Percentiles rank a stretch among this genome's conserved stretches.
These are phyloP conservation scores for Chenopodium berlandieri DNA, from an alignment of 148 eudicot species.

Conservation along the genomic window DNA sequence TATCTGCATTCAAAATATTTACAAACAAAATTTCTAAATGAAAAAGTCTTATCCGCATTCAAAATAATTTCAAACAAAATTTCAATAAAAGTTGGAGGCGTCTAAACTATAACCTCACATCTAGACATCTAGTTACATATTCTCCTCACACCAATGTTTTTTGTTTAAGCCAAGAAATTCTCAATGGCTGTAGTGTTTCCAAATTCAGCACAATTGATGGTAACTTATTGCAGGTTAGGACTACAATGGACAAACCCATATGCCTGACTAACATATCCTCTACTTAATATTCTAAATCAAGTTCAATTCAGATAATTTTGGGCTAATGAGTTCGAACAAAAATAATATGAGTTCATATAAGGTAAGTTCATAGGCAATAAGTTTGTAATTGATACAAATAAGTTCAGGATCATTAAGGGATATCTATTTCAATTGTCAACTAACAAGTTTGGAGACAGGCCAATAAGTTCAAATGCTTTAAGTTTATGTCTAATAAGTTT, in stretches of 20 bases:
- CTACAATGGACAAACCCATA: slow-evolving; percentile 2
- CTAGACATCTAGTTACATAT: not conserved
- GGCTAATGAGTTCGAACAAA: no score
- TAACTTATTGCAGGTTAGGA: not conserved
- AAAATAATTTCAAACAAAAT: not conserved
- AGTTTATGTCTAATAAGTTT: no score
- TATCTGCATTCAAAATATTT: not conserved
- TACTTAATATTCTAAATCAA: not conserved
- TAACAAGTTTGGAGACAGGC: no score
- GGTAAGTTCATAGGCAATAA: no score
- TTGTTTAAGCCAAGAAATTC: no score
- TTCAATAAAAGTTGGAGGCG: not conserved
- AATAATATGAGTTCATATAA: no score
- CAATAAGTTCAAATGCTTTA: no score
- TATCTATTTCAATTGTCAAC: no score
- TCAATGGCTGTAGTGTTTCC: not conserved
- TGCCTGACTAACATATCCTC: not conserved
- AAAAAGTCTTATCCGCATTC: not conserved
- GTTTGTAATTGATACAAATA: no score
- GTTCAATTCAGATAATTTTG: no score
- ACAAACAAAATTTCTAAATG: not conserved
- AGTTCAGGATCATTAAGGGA: no score
- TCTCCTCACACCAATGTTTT: not conserved
- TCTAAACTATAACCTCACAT: not conserved
- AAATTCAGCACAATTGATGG: not conserved